phyloP scores from a whole-genome alignment of 805 yeast species.

The Ogataea paraovalis region DNA sequence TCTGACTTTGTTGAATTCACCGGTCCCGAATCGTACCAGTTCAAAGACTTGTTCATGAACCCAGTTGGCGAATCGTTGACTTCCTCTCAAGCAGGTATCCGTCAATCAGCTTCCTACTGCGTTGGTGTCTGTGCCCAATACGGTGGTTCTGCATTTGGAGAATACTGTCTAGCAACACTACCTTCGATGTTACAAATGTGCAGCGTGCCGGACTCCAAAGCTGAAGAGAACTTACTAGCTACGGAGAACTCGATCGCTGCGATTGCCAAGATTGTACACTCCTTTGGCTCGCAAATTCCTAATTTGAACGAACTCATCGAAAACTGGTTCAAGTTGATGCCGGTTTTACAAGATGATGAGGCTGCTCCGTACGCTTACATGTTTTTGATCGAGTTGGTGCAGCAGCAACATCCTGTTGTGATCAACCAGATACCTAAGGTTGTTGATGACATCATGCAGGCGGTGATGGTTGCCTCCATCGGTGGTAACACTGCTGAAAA shows the following conservation, averaged over 20 bases:
- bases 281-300: conserved; percentile 55
- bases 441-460: conserved; percentile 69
- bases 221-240: conserved; percentile 80
- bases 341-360: conserved; percentile 77
- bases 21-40: conserved; percentile 63
- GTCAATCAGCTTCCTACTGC: conserved; percentile 84
- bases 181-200: conserved; percentile 72
- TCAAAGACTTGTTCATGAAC: conserved; percentile 59
- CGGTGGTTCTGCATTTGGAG: conserved; percentile 63
- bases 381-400: conserved; percentile 69
- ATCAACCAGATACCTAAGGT: conserved; percentile 50
- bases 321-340: conserved; percentile 80
- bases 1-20: conserved; percentile 79
- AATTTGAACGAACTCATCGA: conserved; percentile 58
- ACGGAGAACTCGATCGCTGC: conserved; percentile 84
- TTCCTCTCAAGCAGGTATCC: conserved; percentile 62
- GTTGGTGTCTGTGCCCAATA: conserved; percentile 83
- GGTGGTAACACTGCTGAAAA: conserved; percentile 68
- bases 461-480: conserved; percentile 63
- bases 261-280: conserved; percentile 76
- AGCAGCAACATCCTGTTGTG: conserved; percentile 59
- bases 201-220: conserved; percentile 73
- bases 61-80: conserved; percentile 65
- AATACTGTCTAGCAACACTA: conserved; percentile 64
- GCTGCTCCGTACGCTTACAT: conserved; percentile 83